phyloP scores from a whole-genome alignment of 1,284 basidiomycete genomes.

The Cystobasidium pallidum region DNA sequence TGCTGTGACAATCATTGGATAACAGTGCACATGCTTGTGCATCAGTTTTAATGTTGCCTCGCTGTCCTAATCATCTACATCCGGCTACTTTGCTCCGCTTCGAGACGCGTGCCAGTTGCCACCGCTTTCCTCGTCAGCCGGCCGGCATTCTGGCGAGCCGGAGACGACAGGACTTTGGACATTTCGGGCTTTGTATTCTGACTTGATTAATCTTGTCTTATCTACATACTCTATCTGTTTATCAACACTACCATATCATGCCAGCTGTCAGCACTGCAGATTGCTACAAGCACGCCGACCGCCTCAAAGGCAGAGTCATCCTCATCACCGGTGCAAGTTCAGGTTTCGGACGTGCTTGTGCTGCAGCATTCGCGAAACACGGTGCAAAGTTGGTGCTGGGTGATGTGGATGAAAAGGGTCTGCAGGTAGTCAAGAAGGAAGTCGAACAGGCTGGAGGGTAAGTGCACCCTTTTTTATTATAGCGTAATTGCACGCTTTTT shows the following conservation, averaged over 20 bases:
- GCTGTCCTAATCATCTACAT: background rate
- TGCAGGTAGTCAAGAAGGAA: constrained; percentile 59
- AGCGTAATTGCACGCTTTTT: too few species aligned
- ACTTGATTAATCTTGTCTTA: background rate
- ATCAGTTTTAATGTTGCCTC: too few species aligned
- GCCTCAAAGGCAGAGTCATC: constrained; percentile 62
- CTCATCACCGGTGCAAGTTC: constrained; percentile 65
- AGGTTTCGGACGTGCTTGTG: constrained; percentile 64
- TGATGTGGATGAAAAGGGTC: constrained; percentile 61
- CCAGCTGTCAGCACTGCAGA: constrained; percentile 48
- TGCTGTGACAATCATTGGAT: background rate
- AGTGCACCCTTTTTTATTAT: constrained; percentile 44
- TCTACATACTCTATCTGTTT: background rate
- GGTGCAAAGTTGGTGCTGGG: constrained; percentile 66
- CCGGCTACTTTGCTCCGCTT: background rate
- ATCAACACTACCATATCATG: constrained; percentile 3
- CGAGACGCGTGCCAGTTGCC: background rate
- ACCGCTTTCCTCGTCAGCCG: too few species aligned
- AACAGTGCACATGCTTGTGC: background rate
- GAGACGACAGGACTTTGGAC: background rate
- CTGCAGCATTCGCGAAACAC: constrained; percentile 60
- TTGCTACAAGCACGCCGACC: constrained; percentile 59
- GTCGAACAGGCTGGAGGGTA: constrained; percentile 62
- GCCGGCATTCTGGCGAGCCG: constrained; percentile 6
- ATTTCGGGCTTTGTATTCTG: too few species aligned